Conservation (phyloP, 1,284 basidiomycete genomes). For the Cerioporus squamosus region DNA sequence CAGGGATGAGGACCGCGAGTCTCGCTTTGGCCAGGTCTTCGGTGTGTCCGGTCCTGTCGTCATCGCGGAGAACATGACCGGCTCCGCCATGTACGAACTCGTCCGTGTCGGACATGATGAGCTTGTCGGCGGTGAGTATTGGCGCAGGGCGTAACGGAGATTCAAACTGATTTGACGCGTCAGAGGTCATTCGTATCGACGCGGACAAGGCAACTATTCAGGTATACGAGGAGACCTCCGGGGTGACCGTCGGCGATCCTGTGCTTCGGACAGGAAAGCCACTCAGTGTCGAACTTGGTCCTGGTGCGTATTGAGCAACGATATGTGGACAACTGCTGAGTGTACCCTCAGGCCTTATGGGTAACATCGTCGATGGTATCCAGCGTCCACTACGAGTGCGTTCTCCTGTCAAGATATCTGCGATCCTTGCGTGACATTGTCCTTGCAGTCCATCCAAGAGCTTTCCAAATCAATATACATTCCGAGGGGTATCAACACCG, state of each 20-base stretch:
- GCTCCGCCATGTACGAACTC: conserved; percentile 96
- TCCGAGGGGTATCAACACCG: conserved; percentile 97
- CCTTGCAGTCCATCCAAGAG: conserved; percentile 87
- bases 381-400: conserved; percentile 87
- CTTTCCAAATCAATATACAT: conserved; percentile 98
- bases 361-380: conserved; percentile 98
- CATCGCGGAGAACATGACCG: conserved; percentile 95
- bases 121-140: conserved; percentile 85
- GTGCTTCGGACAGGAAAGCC: conserved; percentile 98
- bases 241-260: conserved; percentile 97
- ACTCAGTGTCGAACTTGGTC: conserved; percentile 95
- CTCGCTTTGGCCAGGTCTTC: conserved; percentile 88
- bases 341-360: conserved; percentile 82
- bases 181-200: conserved; percentile 98
- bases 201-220: conserved; percentile 98
- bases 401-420: conserved; percentile 18
- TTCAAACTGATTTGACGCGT: background rate
- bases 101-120: conserved; percentile 97
- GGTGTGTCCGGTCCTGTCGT: conserved; percentile 97
- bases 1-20: conserved; percentile 88
- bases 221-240: conserved; percentile 99
- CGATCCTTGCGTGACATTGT: conserved; percentile 21
- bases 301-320: conserved; percentile 58
- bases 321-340: background rate
- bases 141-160: background rate